These are phyloP conservation scores for Dillenia turbinata DNA, from an alignment of 164 flowering plant genomes.

Conservation along the genomic window DNA sequence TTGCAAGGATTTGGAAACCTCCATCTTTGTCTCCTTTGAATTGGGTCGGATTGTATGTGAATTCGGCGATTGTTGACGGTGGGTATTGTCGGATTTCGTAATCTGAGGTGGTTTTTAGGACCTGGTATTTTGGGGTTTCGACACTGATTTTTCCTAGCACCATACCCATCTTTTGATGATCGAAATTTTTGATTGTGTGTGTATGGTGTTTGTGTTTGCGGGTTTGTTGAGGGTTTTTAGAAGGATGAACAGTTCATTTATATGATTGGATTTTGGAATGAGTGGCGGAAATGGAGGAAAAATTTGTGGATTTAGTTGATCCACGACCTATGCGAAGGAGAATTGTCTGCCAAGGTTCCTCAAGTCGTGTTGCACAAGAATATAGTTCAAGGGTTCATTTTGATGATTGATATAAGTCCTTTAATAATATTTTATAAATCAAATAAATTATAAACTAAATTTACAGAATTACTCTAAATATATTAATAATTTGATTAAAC, in stretches of 20 bases:
- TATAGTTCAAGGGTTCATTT: too few species aligned
- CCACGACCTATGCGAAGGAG: slow-evolving; percentile 13
- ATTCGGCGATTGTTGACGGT: slow-evolving; percentile 57
- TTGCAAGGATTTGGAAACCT: slow-evolving; percentile 67
- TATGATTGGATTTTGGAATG: not conserved
- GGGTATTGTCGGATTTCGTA: slow-evolving; percentile 77
- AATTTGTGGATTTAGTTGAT: slow-evolving; percentile 16
- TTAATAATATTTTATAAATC: too few species aligned
- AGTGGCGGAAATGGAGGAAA: slow-evolving; percentile 9
- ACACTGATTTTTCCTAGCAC: slow-evolving; percentile 69
- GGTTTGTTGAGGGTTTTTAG: slow-evolving; percentile 1
- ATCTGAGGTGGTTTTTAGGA: slow-evolving; percentile 41
- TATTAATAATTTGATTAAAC: too few species aligned
- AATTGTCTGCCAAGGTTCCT: too few species aligned
- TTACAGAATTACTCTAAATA: too few species aligned
- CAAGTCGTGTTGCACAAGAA: too few species aligned
- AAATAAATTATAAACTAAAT: too few species aligned
- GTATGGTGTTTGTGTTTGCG: not conserved
- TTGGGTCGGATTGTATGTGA: slow-evolving; percentile 62
- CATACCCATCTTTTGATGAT: slow-evolving; percentile 46
- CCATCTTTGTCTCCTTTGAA: slow-evolving; percentile 64
- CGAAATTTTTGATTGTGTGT: not conserved
- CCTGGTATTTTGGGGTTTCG: slow-evolving; percentile 69
- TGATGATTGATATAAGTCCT: too few species aligned
- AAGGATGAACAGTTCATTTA: not conserved